Percentiles rank a stretch among this genome's conserved stretches.
These are phyloP conservation scores for Trichophyton schoenleinii DNA, from an alignment of 2,329 filamentous ascomycete species.

Conservation along the genomic window DNA sequence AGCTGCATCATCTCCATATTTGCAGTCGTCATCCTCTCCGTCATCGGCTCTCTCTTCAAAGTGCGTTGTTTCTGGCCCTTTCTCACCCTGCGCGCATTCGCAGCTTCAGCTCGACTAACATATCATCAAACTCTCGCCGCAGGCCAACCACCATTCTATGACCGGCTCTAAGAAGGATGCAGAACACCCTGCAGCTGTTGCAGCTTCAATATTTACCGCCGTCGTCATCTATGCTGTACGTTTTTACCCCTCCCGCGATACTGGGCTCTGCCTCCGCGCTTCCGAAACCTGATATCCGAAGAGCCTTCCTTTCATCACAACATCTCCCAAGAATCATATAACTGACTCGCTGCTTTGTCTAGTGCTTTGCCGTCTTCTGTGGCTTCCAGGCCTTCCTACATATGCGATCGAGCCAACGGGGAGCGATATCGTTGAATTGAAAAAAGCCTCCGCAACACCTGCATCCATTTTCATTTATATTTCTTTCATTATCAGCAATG, in stretches of 20 bases:
- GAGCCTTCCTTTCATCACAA: neutral
- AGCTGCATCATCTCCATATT: constrained; percentile 61
- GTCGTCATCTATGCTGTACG: constrained; percentile 81
- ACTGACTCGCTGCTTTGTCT: constrained; percentile 2
- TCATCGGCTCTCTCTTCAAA: constrained; percentile 61
- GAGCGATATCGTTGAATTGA: constrained; percentile 62
- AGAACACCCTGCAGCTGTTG: constrained; percentile 62
- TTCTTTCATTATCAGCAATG: neutral
- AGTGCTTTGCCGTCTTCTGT: constrained; percentile 88
- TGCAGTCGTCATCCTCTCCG: constrained; percentile 52
- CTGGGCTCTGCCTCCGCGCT: neutral
- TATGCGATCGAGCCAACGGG: constrained; percentile 66
- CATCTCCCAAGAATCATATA: neutral
- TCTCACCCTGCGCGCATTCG: neutral
- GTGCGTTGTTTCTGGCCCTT: constrained; percentile 29
- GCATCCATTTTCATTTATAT: neutral
- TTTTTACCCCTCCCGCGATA: constrained; percentile 16
- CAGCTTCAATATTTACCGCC: constrained; percentile 72
- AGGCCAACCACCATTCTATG: constrained; percentile 66
- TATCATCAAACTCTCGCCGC: constrained; percentile 6
- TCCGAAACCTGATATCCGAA: neutral
- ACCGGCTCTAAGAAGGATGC: constrained; percentile 61
- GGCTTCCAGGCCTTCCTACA: constrained; percentile 80
- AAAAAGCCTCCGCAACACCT: constrained; percentile 11
- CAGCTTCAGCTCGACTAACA: constrained; percentile 3